phyloP scores from a whole-genome alignment of 352 stramenopile genomes.

The Phytophthora idaei region DNA sequence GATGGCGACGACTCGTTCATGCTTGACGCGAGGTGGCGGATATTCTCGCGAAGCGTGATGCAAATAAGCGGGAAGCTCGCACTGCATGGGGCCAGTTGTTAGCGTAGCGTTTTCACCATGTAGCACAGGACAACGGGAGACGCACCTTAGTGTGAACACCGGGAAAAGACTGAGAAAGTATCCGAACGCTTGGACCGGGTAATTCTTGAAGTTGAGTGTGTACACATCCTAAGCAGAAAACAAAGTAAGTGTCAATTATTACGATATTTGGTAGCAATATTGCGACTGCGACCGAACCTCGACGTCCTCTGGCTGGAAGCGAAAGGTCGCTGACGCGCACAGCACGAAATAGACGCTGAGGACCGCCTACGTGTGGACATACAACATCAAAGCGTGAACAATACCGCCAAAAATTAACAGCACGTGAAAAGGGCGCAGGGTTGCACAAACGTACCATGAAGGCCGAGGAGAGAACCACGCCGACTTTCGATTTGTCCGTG shows the following conservation, averaged over 20 bases:
- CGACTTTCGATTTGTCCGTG: constrained; percentile 79
- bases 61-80: constrained; percentile 87
- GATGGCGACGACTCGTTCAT: constrained; percentile 31
- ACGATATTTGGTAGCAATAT: constrained; percentile 17
- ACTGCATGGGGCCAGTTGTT: constrained; percentile 35
- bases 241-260: constrained; percentile 17
- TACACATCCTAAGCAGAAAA: constrained; percentile 76
- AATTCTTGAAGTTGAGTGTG: constrained; percentile 90
- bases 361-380: constrained; percentile 54
- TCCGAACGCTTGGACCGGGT: constrained; percentile 74
- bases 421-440: constrained; percentile 3
- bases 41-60: constrained; percentile 88
- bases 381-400: constrained; percentile 9
- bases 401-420: constrained; percentile 10
- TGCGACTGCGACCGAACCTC: constrained; percentile 48
- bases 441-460: constrained; percentile 62
- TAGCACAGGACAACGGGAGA: constrained; percentile 10
- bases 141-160: constrained; percentile 84
- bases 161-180: constrained; percentile 91
- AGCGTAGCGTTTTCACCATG: constrained; percentile 18
- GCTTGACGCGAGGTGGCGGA: constrained; percentile 69
- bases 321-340: constrained; percentile 78
- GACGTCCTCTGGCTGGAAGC: constrained; percentile 79
- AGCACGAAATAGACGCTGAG: constrained; percentile 83
- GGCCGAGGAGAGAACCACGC: constrained; percentile 58